A percentile compares a stretch with the other conserved stretches of the same genome.
Evolutionary conservation across 2,329 filamentous ascomycete genomes (phyloP).

Genomic region (Scleromitrula shiraiana): DNA sequence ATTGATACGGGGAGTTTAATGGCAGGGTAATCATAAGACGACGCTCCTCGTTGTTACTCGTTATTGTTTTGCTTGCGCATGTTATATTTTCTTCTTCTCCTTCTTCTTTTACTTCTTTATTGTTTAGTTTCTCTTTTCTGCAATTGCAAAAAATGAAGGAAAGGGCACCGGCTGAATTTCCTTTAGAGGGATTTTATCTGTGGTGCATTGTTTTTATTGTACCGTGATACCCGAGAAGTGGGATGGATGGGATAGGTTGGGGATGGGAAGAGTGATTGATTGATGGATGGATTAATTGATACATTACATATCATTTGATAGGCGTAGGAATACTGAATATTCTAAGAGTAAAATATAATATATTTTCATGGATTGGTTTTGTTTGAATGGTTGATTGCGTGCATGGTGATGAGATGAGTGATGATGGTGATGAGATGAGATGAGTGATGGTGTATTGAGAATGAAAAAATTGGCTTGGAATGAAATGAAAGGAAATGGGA

Average conservation of each 20-base stretch:
- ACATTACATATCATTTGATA: background rate
- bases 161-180: too few species aligned
- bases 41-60: too few species aligned
- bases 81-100: too few species aligned
- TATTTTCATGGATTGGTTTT: background rate
- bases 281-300: too few species aligned
- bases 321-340: background rate
- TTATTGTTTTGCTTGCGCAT: too few species aligned
- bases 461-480: too few species aligned
- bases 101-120: slow-evolving; percentile 1
- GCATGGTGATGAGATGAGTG: too few species aligned
- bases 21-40: slow-evolving; percentile 5
- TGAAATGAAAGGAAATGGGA: too few species aligned
- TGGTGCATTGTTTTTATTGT: background rate
- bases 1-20: slow-evolving; percentile 9
- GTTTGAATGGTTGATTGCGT: too few species aligned
- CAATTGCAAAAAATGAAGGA: background rate
- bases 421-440: too few species aligned
- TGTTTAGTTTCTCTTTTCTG: background rate
- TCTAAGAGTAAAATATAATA: background rate
- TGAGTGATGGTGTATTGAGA: too few species aligned
- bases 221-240: slow-evolving; percentile 7
- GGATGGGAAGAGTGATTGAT: background rate
- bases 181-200: background rate
- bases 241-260: background rate